Evolutionary conservation across 1,139 yeast genomes (phyloP).

Genomic region (Meyerozyma guilliermondii): DNA sequence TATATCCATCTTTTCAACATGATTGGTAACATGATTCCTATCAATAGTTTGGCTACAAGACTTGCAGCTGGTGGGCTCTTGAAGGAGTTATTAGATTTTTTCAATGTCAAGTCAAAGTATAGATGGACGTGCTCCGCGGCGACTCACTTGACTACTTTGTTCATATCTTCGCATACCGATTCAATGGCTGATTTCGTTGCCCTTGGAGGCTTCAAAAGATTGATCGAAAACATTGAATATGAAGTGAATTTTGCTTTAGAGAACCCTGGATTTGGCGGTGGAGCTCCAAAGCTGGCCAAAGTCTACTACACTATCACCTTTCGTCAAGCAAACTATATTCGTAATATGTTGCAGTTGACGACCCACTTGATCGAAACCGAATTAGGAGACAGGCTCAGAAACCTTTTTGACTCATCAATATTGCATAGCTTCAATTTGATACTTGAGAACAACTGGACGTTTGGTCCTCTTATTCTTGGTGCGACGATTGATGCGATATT

Average conservation of each 20-base stretch:
- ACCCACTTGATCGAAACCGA: slow-evolving; percentile 64
- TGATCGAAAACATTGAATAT: slow-evolving; percentile 58
- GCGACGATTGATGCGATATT: slow-evolving; percentile 63
- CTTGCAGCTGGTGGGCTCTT: slow-evolving; percentile 67
- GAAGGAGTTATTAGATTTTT: slow-evolving; percentile 58
- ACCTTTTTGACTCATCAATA: slow-evolving; percentile 79
- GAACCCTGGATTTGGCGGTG: slow-evolving; percentile 48
- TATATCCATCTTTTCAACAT: slow-evolving; percentile 53
- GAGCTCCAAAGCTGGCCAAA: slow-evolving; percentile 45
- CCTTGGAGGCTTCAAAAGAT: slow-evolving; percentile 56
- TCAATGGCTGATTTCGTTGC: slow-evolving; percentile 59
- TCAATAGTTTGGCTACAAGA: slow-evolving; percentile 43
- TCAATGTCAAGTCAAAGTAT: slow-evolving; percentile 46
- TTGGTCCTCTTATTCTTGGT: slow-evolving; percentile 69
- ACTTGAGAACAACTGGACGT: slow-evolving; percentile 49
- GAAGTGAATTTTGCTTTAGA: slow-evolving; percentile 65
- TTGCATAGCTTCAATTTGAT: slow-evolving; percentile 57
- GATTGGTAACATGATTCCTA: slow-evolving; percentile 53
- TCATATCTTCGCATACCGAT: slow-evolving; percentile 43
- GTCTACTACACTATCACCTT: slow-evolving; percentile 58
- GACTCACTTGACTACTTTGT: slow-evolving; percentile 53
- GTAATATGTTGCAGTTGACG: slow-evolving; percentile 56
- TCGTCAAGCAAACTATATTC: slow-evolving; percentile 57
- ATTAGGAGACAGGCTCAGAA: slow-evolving; percentile 80
- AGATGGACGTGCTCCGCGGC: slow-evolving; percentile 64